Evolutionary conservation across 257 asterid species (phyloP).

Genomic region (Petunia secreta): DNA sequence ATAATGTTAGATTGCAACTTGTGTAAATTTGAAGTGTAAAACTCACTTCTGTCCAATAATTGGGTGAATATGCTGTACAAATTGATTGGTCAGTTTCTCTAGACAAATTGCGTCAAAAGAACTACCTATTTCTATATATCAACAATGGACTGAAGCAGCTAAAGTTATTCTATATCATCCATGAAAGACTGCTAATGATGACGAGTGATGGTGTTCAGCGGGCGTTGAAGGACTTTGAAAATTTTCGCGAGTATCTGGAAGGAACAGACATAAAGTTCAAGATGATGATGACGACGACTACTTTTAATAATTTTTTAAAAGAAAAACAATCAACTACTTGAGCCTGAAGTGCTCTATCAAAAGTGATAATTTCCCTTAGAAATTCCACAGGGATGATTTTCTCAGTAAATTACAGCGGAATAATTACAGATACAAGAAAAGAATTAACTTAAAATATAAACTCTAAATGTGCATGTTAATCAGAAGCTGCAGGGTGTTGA

Average conservation of each 20-base stretch:
- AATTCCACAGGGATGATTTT: too few species aligned
- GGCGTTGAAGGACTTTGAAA: too few species aligned
- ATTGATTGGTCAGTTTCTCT: background rate
- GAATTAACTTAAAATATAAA: background rate
- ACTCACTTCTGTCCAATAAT: background rate
- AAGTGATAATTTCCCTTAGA: too few species aligned
- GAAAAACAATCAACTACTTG: too few species aligned
- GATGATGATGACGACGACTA: too few species aligned
- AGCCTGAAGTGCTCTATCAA: too few species aligned
- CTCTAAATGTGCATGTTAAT: constrained; percentile 6
- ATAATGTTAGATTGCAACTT: background rate
- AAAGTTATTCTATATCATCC: background rate
- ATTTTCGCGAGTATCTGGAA: too few species aligned
- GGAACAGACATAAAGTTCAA: too few species aligned
- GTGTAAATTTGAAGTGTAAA: background rate
- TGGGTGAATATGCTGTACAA: background rate
- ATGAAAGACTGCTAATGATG: background rate
- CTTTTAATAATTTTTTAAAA: too few species aligned
- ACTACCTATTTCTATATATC: background rate
- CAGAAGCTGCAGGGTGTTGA: background rate
- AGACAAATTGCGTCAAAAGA: background rate
- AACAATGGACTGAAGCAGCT: background rate
- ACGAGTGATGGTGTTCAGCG: too few species aligned
- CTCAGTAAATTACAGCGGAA: background rate
- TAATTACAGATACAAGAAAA: background rate